Percentiles rank a stretch among this genome's conserved stretches.
Conservation (phyloP, 768 basidiomycete species). For the Suillus clintonianus region DNA sequence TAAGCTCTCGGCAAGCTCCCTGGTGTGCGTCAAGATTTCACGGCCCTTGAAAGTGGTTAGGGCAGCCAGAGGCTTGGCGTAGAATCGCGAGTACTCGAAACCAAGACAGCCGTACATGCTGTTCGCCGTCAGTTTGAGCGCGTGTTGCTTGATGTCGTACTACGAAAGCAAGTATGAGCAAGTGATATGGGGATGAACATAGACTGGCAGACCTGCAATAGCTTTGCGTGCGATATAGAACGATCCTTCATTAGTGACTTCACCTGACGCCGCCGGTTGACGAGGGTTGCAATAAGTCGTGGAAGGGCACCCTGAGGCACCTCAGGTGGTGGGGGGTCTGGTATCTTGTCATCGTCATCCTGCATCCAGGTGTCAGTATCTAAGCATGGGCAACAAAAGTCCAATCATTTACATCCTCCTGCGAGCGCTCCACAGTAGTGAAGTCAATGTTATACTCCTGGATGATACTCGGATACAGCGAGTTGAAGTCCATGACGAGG, state of each 20-base stretch:
- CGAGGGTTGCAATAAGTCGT: conserved; percentile 94
- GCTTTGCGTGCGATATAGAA: conserved; percentile 65
- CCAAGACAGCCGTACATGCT: conserved; percentile 99
- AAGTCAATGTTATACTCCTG: conserved; percentile 99
- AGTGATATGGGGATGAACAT: not conserved
- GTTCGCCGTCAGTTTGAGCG: conserved; percentile 96
- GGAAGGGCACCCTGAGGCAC: conserved; percentile 89
- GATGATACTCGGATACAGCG: conserved; percentile 97
- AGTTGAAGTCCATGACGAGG: conserved; percentile 99
- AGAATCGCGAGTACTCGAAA: conserved; percentile 96
- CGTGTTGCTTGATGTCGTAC: conserved; percentile 98
- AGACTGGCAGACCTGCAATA: conserved; percentile 68
- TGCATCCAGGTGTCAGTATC: conserved; percentile 7
- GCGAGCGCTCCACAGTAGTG: conserved; percentile 83
- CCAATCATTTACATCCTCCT: conserved; percentile 49
- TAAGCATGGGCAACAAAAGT: conserved; percentile 7
- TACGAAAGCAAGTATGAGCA: conserved; percentile 30
- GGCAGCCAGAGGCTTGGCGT: conserved; percentile 94
- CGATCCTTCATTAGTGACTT: conserved; percentile 95
- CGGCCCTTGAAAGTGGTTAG: conserved; percentile 97
- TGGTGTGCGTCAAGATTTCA: conserved; percentile 92
- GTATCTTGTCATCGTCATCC: conserved; percentile 82
- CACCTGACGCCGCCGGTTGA: conserved; percentile 85
- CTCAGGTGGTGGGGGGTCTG: conserved; percentile 78
- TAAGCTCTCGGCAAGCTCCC: conserved; percentile 88